Conservation (phyloP, 2,329 filamentous ascomycete genomes). For the Verticillium albo-atrum region DNA sequence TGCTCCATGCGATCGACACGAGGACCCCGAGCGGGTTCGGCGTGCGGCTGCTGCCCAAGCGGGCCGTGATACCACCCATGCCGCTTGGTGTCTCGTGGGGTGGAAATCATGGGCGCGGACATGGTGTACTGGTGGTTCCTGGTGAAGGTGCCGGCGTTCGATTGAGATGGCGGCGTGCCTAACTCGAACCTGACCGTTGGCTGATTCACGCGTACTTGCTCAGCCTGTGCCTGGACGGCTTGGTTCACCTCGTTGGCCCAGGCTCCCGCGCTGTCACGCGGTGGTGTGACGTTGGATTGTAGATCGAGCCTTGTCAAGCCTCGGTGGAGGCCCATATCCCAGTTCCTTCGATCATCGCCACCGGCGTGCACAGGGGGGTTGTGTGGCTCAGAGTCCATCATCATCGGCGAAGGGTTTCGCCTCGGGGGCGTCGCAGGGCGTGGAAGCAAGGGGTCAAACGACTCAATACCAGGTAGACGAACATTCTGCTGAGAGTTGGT, state of each 20-base stretch:
- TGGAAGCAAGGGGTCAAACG: constrained; percentile 73
- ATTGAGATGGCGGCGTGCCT: constrained; percentile 30
- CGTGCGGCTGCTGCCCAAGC: constrained; percentile 18
- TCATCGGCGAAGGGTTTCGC: constrained; percentile 71
- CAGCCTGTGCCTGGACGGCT: constrained; percentile 50
- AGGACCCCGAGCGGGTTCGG: constrained; percentile 21
- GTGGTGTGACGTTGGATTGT: constrained; percentile 41
- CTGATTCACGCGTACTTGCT: constrained; percentile 40
- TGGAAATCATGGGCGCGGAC: constrained; percentile 53
- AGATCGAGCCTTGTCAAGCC: constrained; percentile 65
- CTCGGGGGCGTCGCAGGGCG: constrained; percentile 58
- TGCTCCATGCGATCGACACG: constrained; percentile 55
- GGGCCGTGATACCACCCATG: constrained; percentile 69
- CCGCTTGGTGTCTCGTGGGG: constrained; percentile 57
- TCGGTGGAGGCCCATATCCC: constrained; percentile 63
- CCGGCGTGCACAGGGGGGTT: constrained; percentile 26
- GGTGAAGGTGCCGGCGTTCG: not conserved
- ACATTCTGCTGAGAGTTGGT: constrained; percentile 53
- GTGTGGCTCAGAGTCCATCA: constrained; percentile 54
- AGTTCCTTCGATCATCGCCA: constrained; percentile 47
- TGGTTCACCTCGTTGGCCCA: constrained; percentile 56
- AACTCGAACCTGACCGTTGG: constrained; percentile 52
- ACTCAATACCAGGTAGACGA: constrained; percentile 84
- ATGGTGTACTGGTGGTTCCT: constrained; percentile 50
- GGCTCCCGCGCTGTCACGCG: constrained; percentile 44